Evolutionary conservation across 306 rosid genomes (phyloP), one percentile per base, ranked within the genome.

Genomic region (Herpetospermum pedunculosum): DNA sequence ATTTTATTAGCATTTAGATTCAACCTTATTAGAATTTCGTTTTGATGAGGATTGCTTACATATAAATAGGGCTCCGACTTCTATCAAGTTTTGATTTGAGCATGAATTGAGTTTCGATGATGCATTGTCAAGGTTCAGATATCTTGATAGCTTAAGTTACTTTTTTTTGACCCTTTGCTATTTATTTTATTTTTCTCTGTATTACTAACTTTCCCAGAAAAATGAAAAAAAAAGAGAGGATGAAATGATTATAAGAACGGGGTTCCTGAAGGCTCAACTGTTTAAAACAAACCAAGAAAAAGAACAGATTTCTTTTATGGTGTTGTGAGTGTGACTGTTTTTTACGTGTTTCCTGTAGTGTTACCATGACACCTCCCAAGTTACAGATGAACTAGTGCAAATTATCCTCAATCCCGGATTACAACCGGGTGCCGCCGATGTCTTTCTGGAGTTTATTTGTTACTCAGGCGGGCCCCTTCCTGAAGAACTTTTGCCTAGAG

Each of bases 401-500:
- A 75, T 86, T 69, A 90, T 93, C 69, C 98, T 93, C 75, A 85
- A 80, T 79, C 98, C 97, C 73, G 98, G 98, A 78, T 80, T 93
- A 58, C 91, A 90, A 80, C 94, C 96, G 35, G 98, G 98, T 28
- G 98, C 98, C 7, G 97, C 82, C 4, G 96, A 91, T 65, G 90
- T 93, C 67, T 93, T 93, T 83, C 90, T 93, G 26, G 98, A 90
- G 88, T 93, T 93, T 58, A 87, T 93, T 77, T 93, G 97, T 83
- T 93, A 90, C 79, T 93, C 98, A 1, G 94, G 84, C 26, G 97
- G 98, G 73, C 98, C 96, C 57, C 98, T 93, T 81, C 98, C 98
- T 2, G 98, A 93, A 79, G 97, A 93, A 64, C 77, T 93, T 78
- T 81, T 93, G 79, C 98, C 98, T 69, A 87, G 75, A 77, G 87